A percentile compares a stretch with the other conserved stretches of the same genome.
Evolutionary conservation across 768 basidiomycete genomes (phyloP).

Genomic region (Suillus hirtellus): DNA sequence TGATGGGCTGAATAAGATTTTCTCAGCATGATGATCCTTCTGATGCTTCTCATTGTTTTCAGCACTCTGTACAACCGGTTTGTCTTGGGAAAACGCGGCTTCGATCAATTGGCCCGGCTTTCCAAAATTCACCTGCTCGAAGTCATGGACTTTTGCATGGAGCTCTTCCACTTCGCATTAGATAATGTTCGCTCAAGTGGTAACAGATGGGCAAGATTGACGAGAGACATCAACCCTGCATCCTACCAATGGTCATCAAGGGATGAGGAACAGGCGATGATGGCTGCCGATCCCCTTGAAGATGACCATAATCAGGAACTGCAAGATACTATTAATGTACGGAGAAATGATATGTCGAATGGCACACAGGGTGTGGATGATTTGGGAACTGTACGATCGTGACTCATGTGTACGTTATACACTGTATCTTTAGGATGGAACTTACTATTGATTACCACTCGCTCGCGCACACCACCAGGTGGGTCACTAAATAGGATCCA

Average conservation of each 20-base stretch:
- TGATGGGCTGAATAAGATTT: background rate
- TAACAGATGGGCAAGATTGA: constrained; percentile 19
- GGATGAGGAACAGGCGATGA: constrained; percentile 32
- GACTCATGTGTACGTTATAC: constrained; percentile 1
- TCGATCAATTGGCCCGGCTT: constrained; percentile 73
- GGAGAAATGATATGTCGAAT: background rate
- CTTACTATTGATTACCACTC: no score
- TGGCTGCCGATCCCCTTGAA: constrained; percentile 27
- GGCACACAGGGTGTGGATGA: background rate
- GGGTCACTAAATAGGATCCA: no score
- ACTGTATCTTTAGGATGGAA: constrained; percentile 7
- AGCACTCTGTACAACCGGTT: constrained; percentile 79
- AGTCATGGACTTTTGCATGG: constrained; percentile 23
- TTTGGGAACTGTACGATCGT: constrained; percentile 1
- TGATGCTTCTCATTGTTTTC: constrained; percentile 64
- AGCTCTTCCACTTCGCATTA: constrained; percentile 18
- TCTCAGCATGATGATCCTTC: constrained; percentile 52
- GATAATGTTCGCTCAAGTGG: constrained; percentile 16
- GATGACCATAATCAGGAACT: constrained; percentile 13
- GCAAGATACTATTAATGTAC: background rate
- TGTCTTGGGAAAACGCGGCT: constrained; percentile 68
- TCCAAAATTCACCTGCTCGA: constrained; percentile 30
- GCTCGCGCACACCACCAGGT: no score
- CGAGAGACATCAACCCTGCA: constrained; percentile 19
- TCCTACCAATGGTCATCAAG: constrained; percentile 35